These are phyloP conservation scores for Rutstroemia sp. DNA, from an alignment of 2,329 filamentous ascomycete genomes.

Conservation along the genomic window DNA sequence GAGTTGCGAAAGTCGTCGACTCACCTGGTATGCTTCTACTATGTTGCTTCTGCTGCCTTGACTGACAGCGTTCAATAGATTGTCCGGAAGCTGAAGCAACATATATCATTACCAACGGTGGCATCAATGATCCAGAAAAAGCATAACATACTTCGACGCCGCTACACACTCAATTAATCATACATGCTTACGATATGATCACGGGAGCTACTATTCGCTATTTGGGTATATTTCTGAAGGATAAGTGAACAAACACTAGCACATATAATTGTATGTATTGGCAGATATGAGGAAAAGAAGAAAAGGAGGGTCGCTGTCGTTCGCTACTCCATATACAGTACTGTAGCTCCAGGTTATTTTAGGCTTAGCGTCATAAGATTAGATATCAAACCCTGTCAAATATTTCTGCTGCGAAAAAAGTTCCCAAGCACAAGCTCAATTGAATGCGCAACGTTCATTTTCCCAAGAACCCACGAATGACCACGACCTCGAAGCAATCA, in stretches of 20 bases:
- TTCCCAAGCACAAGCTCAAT: constrained; percentile 6
- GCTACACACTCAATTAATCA: background rate
- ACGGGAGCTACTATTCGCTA: background rate
- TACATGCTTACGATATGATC: background rate
- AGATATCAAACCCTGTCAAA: constrained; percentile 20
- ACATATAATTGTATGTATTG: background rate
- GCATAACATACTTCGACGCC: constrained; percentile 29
- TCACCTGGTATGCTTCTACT: constrained; percentile 45
- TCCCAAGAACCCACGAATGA: background rate
- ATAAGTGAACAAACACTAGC: constrained; percentile 1
- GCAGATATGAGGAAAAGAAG: background rate
- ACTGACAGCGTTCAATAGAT: constrained; percentile 35
- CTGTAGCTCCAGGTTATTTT: background rate
- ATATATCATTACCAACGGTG: constrained; percentile 63
- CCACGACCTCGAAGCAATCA: background rate
- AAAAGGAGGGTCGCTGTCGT: background rate
- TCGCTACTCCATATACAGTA: constrained; percentile 8
- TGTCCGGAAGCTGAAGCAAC: constrained; percentile 63
- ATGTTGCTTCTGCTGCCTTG: background rate
- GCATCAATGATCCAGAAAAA: constrained; percentile 61
- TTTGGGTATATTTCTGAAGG: background rate
- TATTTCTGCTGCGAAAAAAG: constrained; percentile 11
- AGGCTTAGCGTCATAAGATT: constrained; percentile 20
- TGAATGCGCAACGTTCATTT: background rate
- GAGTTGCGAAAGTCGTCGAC: constrained; percentile 62